Evolutionary conservation across 176 grass and related monocot species (phyloP), one percentile per base, ranked within the genome.

Genomic region (Zea luxurians): DNA sequence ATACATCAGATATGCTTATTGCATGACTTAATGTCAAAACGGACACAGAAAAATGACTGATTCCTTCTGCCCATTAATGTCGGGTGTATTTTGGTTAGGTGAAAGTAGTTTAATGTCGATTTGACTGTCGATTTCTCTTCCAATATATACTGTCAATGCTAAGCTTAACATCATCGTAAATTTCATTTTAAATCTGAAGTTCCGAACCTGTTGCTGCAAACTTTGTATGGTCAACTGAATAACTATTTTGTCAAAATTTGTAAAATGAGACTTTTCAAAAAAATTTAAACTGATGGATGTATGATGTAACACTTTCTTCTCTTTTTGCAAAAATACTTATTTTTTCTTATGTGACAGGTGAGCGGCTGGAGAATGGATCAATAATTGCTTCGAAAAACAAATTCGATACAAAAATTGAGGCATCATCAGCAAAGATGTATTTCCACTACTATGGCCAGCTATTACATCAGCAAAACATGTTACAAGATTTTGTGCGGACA

Each of bases 401-500:
- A 91, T 99, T 99, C 35, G 96, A 99, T 82, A 88, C 75, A 52
- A 99, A 99, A 93, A 99, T 99, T 79, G 96, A 99, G 82, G 84
- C 96, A 48, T 93, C 96, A 0, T 99, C 96, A 70, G 92, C 96
- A 42, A 90, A 96, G 69, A 99, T 99, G 96, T 99, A 99, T 84
- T 99, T 99, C 66, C 96, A 99, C 72, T 99, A 99, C 78, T 99
- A 99, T 77, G 92, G 96, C 34, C 92, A 99, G 66, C 79, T 99
- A 76, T 71, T 99, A 74, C 96, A 99, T 86, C 96, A 99, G 60
- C 96, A 99, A 86, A 99, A 99, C 76, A 99, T 99, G 96, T 85
- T 99, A 76, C 96, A 99, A 88, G 96, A 99, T 88, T 99, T 94
- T 89, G 96, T 99, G 66, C 95, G 96, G 64, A 99, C 96, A 89